Base-by-base conservation (phyloP, 2,329 filamentous ascomycete species). In the Aspergillus bombycis region DNA sequence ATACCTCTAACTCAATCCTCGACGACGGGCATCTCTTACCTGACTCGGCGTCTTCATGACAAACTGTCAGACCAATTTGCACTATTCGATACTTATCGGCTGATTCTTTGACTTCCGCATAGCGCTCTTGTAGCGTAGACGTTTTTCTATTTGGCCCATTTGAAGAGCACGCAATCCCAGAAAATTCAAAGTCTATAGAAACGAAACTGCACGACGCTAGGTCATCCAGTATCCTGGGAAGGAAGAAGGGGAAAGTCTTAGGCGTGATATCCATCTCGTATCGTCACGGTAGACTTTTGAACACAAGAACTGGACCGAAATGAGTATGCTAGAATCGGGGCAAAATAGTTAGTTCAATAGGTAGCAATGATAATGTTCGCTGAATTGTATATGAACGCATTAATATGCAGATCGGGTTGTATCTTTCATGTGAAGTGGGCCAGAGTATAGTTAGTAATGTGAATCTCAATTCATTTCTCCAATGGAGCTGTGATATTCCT, bases 11-110 rank as follows among this genome's bases (percentile, higher is more conserved):
- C 12, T 45, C 30, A 16, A n/a, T 12, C 48, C 12, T 21, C 28
- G 28, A 36, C 43, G 23, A 48, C 19, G 41, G 21, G 16, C 41
- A 23, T 34, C 43, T 26, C 32, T 76, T 75, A 78, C 84, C 83
- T 70, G 80, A 82, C 11, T 82, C 75, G 8, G 72, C 67, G 72
- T 88, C 83, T 72, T 90, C 86, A 58, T 80, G 79, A n/a, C 86
- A 86, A 69, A 88, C 85, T 0, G 89, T 91, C 62, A 91, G 76
- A n/a, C 89, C 89, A 60, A 90, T 77, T 71, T 91, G 89, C 2
- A 91, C 78, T 58, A 91, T 84, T 64, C 88, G 85, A 69, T 88
- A 91, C 45, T 82, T 83, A 65, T 89, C 84, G 4, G 88, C 88
- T 3, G 86, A 87, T 32, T 77, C 77, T 71, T 86, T 89, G 62